Evolutionary conservation across 306 rosid genomes (phyloP).

Genomic region (Dalbergia cultrata): DNA sequence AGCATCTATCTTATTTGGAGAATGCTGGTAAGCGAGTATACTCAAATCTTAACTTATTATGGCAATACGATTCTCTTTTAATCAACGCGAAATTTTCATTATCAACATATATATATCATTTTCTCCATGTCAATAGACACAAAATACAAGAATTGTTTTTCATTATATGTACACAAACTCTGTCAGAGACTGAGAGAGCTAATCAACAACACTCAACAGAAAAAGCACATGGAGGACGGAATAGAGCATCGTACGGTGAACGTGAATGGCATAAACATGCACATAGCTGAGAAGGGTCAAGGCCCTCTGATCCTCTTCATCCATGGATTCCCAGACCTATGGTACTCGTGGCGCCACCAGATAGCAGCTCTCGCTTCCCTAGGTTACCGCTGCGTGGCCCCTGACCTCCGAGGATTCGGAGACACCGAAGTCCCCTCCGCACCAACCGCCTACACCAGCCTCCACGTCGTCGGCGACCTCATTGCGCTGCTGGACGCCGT

Average conservation of each 20-base stretch:
- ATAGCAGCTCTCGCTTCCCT: slow-evolving; percentile 65
- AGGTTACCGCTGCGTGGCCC: slow-evolving; percentile 79
- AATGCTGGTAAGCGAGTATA: no score
- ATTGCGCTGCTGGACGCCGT: slow-evolving; percentile 65
- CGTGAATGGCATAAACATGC: slow-evolving; percentile 82
- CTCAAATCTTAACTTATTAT: no score
- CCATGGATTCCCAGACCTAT: slow-evolving; percentile 89
- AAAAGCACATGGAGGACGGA: slow-evolving; percentile 51
- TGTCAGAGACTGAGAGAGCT: no score
- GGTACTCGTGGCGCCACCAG: slow-evolving; percentile 92
- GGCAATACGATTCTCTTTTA: no score
- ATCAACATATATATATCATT: no score
- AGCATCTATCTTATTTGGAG: no score
- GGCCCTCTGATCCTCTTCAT: slow-evolving; percentile 79
- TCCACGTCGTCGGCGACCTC: slow-evolving; percentile 75
- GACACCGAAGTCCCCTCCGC: slow-evolving; percentile 64
- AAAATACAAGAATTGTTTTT: no score
- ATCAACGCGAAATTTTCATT: no score
- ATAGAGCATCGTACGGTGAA: slow-evolving; percentile 60
- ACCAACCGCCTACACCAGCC: slow-evolving; percentile 54
- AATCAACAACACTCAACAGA: neutral
- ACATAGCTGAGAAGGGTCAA: slow-evolving; percentile 75
- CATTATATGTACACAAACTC: no score
- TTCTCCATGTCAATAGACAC: no score
- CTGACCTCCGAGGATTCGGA: slow-evolving; percentile 84